These are phyloP conservation scores for Beauveria australis DNA, from an alignment of 2,329 filamentous ascomycete species.

Conservation along the genomic window DNA sequence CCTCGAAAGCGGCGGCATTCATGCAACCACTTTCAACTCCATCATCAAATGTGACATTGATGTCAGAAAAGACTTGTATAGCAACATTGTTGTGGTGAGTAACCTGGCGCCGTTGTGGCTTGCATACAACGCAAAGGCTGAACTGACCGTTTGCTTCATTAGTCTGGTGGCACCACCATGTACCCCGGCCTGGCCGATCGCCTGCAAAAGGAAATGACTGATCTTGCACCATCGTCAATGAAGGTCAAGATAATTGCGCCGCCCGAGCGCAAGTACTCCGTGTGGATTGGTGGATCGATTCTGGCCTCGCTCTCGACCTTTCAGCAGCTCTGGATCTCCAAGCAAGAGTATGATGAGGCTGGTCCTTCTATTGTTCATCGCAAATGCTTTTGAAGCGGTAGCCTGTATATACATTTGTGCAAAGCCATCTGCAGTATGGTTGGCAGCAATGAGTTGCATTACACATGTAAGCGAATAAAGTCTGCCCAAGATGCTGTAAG, in stretches of 20 bases:
- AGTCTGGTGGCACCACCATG: conserved; percentile 99
- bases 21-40: conserved; percentile 99
- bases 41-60: conserved; percentile 99
- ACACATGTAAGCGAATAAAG: not conserved
- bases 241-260: conserved; percentile 99
- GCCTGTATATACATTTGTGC: not conserved
- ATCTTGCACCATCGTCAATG: conserved; percentile 98
- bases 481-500: not conserved
- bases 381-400: conserved; percentile 97
- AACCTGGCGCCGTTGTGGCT: too few relatives aligned
- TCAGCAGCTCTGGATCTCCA: conserved; percentile 99
- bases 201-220: conserved; percentile 99
- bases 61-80: conserved; percentile 99
- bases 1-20: conserved; percentile 97
- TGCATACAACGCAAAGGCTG: too few relatives aligned
- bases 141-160: conserved; percentile 4
- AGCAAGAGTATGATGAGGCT: conserved; percentile 99
- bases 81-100: conserved; percentile 99
- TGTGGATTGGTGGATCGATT: conserved; percentile 99
- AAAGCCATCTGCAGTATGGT: not conserved
- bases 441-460: not conserved
- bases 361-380: conserved; percentile 98
- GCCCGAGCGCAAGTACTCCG: conserved; percentile 99
- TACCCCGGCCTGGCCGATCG: conserved; percentile 99
- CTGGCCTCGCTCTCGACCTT: conserved; percentile 98